A percentile compares a stretch with the other conserved stretches of the same genome.
Evolutionary conservation across 352 stramenopile species (phyloP).

Genomic region (Phytophthora constricta): DNA sequence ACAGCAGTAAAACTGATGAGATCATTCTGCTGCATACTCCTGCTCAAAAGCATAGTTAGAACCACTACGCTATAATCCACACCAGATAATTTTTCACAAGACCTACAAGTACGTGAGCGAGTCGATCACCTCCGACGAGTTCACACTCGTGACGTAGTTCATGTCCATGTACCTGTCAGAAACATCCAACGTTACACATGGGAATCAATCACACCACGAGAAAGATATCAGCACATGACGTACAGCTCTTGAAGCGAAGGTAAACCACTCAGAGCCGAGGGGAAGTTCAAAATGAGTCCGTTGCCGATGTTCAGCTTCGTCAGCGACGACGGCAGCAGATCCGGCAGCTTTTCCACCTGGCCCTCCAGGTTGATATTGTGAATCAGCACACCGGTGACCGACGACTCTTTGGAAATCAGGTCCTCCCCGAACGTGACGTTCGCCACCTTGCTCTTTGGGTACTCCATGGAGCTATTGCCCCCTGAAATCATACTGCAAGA

Average conservation of each 20-base stretch:
- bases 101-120: constrained; percentile 11
- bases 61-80: background rate
- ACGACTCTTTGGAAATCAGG: constrained; percentile 25
- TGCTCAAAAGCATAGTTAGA: constrained; percentile 6
- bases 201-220: background rate
- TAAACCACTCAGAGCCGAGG: constrained; percentile 16
- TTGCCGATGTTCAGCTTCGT: constrained; percentile 37
- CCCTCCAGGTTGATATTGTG: constrained; percentile 34
- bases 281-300: constrained; percentile 23
- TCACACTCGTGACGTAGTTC: constrained; percentile 20
- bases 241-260: constrained; percentile 16
- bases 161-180: constrained; percentile 18
- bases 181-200: no score
- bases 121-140: constrained; percentile 3
- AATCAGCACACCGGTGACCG: constrained; percentile 37
- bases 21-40: background rate
- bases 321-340: constrained; percentile 30
- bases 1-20: constrained; percentile 51
- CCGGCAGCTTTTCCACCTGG: constrained; percentile 25
- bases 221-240: background rate
- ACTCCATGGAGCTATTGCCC: constrained; percentile 24
- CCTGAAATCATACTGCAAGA: constrained; percentile 33
- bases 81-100: background rate
- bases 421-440: constrained; percentile 25
- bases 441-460: constrained; percentile 40